Evolutionary conservation across 331 rosid genomes (phyloP), one percentile per base, ranked within the genome.

Genomic region (Prunus yedoensis): DNA sequence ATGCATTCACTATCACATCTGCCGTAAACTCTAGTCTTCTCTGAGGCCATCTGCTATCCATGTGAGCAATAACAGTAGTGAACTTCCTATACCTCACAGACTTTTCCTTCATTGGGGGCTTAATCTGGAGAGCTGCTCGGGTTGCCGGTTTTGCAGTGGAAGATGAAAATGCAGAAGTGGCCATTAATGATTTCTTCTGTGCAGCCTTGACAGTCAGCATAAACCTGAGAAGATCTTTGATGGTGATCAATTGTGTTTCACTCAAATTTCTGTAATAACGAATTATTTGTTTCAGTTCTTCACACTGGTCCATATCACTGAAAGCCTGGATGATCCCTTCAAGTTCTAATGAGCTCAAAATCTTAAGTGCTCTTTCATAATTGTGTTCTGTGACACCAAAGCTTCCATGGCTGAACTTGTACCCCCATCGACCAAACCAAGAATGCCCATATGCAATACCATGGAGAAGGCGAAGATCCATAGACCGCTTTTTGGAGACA

Each of bases 361-460:
- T 38, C 61, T 89, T 86, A 20, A 91, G 81, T 63, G 98, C 91
- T 71, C 79, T 77, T 32, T 75, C 60, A 75, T 91, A 94, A 41
- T 79, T 83, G 78, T 79, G 73, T 21, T 85, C 89, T 59, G 79
- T 84, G 32, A 91, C 90, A 1, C 97, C 98, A 51, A 91, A 94
- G 79, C 97, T 89, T 74, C 96, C 97, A 4, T 91, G 93, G 66
- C 83, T 85, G 58, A 94, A 94, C 49, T 73, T 80, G 73, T 94
- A 94, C 3, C 93, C 98, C 98, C 98, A 94, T 73, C 97, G 87
- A 25, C 98, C 98, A 49, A 93, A 93, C 98, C 98, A 93, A 13
- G 93, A 83, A 83, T 93, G 98, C 8, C 91, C 91, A 73, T 93
- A 93, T 9, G 98, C 96, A 35, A 93, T 90, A 53, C 98, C 98